These are phyloP conservation scores for Rhodotorula sp. DNA, from an alignment of 1,284 basidiomycete genomes.

Conservation along the genomic window DNA sequence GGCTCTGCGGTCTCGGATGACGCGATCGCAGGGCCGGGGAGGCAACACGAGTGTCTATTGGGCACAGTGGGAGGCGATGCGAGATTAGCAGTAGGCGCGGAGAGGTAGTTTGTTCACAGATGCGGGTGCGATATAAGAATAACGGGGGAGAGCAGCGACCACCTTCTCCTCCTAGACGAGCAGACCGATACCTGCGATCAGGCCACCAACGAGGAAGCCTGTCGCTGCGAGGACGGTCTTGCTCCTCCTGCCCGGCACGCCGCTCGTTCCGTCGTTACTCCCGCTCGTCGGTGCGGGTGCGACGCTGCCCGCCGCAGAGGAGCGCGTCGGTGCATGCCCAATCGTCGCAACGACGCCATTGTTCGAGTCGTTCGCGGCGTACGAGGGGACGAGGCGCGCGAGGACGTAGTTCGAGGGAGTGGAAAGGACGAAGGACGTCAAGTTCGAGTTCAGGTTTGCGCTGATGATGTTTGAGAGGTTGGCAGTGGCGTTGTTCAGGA, in stretches of 20 bases:
- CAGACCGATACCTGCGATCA: not conserved
- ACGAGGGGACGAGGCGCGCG: constrained; percentile 12
- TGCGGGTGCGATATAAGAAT: no score
- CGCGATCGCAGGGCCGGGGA: no score
- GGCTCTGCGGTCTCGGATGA: no score
- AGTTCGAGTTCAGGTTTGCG: no score
- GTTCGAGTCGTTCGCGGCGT: constrained; percentile 1
- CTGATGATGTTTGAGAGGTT: constrained; percentile 18
- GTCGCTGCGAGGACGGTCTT: not conserved
- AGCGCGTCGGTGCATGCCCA: constrained; percentile 6
- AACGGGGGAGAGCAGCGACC: no score
- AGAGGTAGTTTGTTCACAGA: no score
- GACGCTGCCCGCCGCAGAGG: not conserved
- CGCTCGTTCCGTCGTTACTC: not conserved
- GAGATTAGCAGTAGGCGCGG: no score
- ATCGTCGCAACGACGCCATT: constrained; percentile 35
- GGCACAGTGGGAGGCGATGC: not conserved
- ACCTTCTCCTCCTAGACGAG: not conserved
- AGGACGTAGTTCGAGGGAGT: constrained; percentile 11
- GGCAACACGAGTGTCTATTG: not conserved
- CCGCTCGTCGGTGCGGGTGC: not conserved
- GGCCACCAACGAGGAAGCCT: not conserved
- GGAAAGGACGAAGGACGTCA: not conserved
- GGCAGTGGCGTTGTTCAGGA: constrained; percentile 1
- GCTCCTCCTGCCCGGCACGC: not conserved